These are phyloP conservation scores for Chrysosphaeria jannelii DNA, from an alignment of 2,329 filamentous ascomycete species.

Conservation along the genomic window DNA sequence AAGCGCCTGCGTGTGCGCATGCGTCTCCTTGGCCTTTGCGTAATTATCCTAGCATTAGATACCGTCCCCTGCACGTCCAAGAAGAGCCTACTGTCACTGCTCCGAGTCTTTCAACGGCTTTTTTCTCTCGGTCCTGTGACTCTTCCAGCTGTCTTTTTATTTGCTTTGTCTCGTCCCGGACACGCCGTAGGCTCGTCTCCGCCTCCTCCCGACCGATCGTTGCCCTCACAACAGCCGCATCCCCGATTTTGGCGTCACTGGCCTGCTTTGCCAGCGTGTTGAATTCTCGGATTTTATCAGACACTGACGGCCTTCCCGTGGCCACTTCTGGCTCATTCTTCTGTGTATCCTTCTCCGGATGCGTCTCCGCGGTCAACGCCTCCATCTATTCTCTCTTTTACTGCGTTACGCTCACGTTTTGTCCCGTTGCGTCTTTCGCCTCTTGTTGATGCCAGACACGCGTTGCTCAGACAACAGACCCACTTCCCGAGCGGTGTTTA, in stretches of 20 bases:
- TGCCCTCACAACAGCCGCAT: slow-evolving; percentile 33
- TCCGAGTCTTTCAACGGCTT: slow-evolving; percentile 34
- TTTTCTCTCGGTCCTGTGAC: slow-evolving; percentile 31
- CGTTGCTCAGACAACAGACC: too few species aligned
- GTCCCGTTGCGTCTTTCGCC: too few species aligned
- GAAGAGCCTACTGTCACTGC: slow-evolving; percentile 26
- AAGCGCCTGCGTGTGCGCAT: slow-evolving; percentile 31
- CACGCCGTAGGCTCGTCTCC: slow-evolving; percentile 32
- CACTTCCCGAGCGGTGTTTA: too few species aligned
- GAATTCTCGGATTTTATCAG: too few species aligned
- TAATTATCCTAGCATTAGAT: slow-evolving; percentile 27
- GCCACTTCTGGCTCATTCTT: too few species aligned
- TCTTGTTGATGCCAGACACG: too few species aligned
- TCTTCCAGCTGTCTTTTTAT: slow-evolving; percentile 31
- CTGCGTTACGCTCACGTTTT: too few species aligned
- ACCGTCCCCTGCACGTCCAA: neutral
- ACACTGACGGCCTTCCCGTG: too few species aligned
- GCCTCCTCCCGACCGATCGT: slow-evolving; percentile 41
- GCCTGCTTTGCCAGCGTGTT: too few species aligned
- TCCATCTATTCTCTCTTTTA: too few species aligned
- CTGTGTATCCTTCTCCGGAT: too few species aligned
- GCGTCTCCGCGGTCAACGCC: too few species aligned
- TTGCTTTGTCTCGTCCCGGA: slow-evolving; percentile 26
- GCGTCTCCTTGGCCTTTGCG: slow-evolving; percentile 36
- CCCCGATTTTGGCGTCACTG: slow-evolving; percentile 33